phyloP scores from a whole-genome alignment of 1,284 basidiomycete genomes.

The Marasmius fiardii region DNA sequence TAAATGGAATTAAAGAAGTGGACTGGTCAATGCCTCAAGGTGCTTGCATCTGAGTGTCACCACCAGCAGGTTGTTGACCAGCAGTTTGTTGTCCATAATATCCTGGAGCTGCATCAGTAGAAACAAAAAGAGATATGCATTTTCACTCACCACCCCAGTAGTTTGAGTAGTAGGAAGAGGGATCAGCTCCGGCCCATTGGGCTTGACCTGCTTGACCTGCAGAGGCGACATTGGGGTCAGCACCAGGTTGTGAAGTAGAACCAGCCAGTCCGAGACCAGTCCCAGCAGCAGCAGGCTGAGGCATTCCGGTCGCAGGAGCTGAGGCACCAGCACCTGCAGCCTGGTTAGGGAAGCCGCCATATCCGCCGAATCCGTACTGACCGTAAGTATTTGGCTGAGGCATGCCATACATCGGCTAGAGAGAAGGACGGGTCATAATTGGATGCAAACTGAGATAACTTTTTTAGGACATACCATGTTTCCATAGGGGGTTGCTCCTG shows the following conservation, averaged over 20 bases:
- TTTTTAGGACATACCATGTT: conserved; percentile 60
- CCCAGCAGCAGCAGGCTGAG: conserved; percentile 50
- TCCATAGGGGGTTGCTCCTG: conserved; percentile 65
- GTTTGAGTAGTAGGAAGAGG: conserved; percentile 74
- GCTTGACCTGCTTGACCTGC: conserved; percentile 58
- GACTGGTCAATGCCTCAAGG: conserved; percentile 36
- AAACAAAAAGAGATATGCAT: conserved; percentile 5
- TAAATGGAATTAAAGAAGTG: conserved; percentile 15
- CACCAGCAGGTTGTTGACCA: conserved; percentile 47
- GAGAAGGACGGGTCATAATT: conserved; percentile 1
- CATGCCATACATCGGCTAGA: conserved; percentile 82
- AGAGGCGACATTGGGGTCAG: conserved; percentile 48
- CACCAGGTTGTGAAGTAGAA: conserved; percentile 50
- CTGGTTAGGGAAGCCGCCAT: conserved; percentile 68
- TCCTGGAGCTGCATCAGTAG: conserved; percentile 36
- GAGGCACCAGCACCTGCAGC: conserved; percentile 43
- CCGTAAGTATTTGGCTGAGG: conserved; percentile 77
- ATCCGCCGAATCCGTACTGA: conserved; percentile 75
- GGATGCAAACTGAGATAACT: conserved; percentile 6
- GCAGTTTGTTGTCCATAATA: conserved; percentile 74
- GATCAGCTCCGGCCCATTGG: conserved; percentile 70
- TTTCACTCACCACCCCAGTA: conserved; percentile 74
- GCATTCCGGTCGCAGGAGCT: conserved; percentile 65
- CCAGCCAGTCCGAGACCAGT: conserved; percentile 54
- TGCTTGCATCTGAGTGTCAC: conserved; percentile 61